Percentiles rank a stretch among this genome's conserved stretches.
These are phyloP conservation scores for Physocladia obscura DNA, from an alignment of 192 early-diverging fungal genomes.

Conservation along the genomic window DNA sequence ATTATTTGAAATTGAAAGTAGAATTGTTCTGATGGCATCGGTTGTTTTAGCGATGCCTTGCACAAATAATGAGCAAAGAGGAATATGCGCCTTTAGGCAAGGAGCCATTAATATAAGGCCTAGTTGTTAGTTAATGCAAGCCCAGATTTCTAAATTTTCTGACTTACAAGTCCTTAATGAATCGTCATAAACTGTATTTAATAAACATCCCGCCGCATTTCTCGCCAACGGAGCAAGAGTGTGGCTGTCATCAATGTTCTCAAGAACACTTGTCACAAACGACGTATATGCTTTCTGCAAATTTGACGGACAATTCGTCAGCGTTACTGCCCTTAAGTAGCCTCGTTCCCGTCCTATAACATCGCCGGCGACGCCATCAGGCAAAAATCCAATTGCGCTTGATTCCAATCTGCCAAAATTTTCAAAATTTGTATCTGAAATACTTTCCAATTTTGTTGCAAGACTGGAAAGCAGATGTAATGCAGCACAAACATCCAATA, in stretches of 20 bases:
- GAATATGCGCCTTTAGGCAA: conserved; percentile 9
- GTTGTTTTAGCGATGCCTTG: conserved; percentile 26
- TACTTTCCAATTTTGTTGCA: conserved; percentile 2
- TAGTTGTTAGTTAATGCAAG: background rate
- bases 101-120: conserved; percentile 33
- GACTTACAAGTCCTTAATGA: conserved; percentile 29
- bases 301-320: conserved; percentile 14
- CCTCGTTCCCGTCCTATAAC: conserved; percentile 10
- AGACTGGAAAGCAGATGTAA: conserved; percentile 33
- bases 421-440: background rate
- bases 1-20: conserved; percentile 7
- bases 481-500: conserved; percentile 39
- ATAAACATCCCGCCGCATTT: conserved; percentile 11
- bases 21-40: background rate
- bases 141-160: background rate
- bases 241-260: conserved; percentile 5
- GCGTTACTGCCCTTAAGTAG: conserved; percentile 20
- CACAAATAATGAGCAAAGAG: conserved; percentile 33
- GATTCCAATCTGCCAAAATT: background rate
- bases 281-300: conserved; percentile 39
- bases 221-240: conserved; percentile 4
- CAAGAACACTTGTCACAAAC: conserved; percentile 22
- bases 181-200: conserved; percentile 30
- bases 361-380: conserved; percentile 25
- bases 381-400: conserved; percentile 4